Evolutionary conservation across 257 asterid species (phyloP).

Genomic region (Rauvolfia tetraphylla): DNA sequence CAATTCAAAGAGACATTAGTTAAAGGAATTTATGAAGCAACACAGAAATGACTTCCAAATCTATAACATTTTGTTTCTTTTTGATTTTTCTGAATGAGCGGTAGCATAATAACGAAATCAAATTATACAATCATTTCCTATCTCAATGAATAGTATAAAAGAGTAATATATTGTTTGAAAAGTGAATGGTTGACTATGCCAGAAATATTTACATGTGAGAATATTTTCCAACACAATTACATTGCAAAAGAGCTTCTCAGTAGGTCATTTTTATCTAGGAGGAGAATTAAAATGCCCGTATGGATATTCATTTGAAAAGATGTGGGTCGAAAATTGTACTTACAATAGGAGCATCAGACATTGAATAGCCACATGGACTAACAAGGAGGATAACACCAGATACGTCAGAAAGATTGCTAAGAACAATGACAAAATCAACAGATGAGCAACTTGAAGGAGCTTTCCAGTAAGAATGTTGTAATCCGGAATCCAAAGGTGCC

Average conservation of each 20-base stretch:
- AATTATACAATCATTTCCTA: neutral
- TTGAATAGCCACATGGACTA: slow-evolving; percentile 91
- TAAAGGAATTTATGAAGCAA: neutral
- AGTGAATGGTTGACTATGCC: neutral
- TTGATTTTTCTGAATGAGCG: too few relatives aligned
- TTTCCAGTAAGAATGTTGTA: slow-evolving; percentile 78
- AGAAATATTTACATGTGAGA: neutral
- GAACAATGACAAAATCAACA: slow-evolving; percentile 80
- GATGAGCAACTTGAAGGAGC: slow-evolving; percentile 76
- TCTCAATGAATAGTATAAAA: neutral
- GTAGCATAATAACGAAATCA: neutral
- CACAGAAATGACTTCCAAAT: neutral
- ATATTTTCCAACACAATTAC: neutral
- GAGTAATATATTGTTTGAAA: neutral
- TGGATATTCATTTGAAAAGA: neutral
- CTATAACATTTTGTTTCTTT: neutral
- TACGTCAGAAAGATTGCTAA: slow-evolving; percentile 76
- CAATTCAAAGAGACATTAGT: neutral
- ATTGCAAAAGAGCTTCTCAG: neutral
- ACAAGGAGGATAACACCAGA: slow-evolving; percentile 79
- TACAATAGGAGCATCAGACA: slow-evolving; percentile 87
- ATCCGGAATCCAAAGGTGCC: slow-evolving; percentile 66
- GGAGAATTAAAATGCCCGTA: neutral
- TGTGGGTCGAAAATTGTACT: slow-evolving; percentile 31
- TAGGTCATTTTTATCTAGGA: neutral